Evolutionary conservation across 1,139 yeast species (phyloP), one percentile per base, ranked within the genome.

Genomic region (Zygosaccharomyces pseudobailii): DNA sequence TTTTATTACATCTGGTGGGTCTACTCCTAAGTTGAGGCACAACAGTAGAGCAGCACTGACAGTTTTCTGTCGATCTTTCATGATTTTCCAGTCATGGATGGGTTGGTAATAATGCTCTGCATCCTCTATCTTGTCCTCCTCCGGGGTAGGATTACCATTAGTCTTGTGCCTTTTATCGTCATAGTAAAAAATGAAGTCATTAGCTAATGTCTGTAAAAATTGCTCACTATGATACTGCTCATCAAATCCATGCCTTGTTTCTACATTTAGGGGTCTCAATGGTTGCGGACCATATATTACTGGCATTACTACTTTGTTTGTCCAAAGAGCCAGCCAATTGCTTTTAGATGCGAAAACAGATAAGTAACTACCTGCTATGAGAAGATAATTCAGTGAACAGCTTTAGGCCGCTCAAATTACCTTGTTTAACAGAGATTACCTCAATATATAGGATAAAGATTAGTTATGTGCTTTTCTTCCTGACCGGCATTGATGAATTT

Each of bases 1-100:
- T 66, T 89, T 88, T 68, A 87, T 81, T 32, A 90, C 82, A 67
- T 94, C 98, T 1, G 99, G 98, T 3, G 99, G 98, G 56, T 92
- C 97, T 3, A 92, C 97, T 4, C 98, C 97, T 42, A 92, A 71
- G 62, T 94, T 92, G 37, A 92, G 72, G 65, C 99, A 92, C 42
- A 92, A 70, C 45, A 92, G 90, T 25, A 92, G 72, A 10, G 96
- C 97, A 0, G 97, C 98, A 50, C 87, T 82, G n/a, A 90, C 89
- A 1, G 99, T 94, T 63, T 90, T 85, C 62, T 87, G 96, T 36
- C 96, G 79, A 58, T 89, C 96, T 54, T 84, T 82, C 76, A 88
- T 86, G 30, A 82, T 78, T 57, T 94, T 86, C 98, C 98, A 92
- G 61, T 92, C 97, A 4, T 80, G 70, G 5, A 84, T 84, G 3